phyloP scores from a whole-genome alignment of 495 filamentous ascomycete genomes.

The Lasiosphaeris hirsuta region DNA sequence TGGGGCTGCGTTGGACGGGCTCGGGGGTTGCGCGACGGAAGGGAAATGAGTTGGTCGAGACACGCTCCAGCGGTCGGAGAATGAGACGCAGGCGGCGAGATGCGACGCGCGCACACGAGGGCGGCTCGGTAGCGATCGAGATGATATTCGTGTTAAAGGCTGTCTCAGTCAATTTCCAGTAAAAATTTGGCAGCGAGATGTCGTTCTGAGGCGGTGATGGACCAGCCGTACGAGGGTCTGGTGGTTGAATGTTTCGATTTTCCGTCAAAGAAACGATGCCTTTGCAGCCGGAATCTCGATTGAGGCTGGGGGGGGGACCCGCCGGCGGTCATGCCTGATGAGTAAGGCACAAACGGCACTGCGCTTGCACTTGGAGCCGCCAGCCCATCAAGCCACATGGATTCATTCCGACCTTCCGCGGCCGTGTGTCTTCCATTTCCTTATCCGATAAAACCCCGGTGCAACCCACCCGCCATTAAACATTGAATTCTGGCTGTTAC shows the following conservation, averaged over 20 bases:
- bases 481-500: background rate
- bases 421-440: no score
- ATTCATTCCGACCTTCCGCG: no score
- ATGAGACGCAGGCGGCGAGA: background rate
- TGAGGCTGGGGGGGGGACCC: conserved; percentile 1
- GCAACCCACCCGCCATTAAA: background rate
- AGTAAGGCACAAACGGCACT: conserved; percentile 4
- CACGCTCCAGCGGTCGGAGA: background rate
- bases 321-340: background rate
- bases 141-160: background rate
- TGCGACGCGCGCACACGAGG: conserved; percentile 8
- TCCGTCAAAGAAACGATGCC: conserved; percentile 8
- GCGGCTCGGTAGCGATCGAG: background rate
- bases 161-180: background rate
- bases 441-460: no score
- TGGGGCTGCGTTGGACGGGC: background rate
- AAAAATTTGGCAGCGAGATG: background rate
- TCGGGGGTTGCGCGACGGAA: background rate
- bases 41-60: background rate
- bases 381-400: no score
- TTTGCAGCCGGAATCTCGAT: conserved; percentile 2
- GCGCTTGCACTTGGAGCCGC: no score
- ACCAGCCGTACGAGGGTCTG: background rate
- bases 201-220: background rate
- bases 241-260: conserved; percentile 1